Conservation (phyloP, 345 rosid genomes). For the Balakata baccata region DNA sequence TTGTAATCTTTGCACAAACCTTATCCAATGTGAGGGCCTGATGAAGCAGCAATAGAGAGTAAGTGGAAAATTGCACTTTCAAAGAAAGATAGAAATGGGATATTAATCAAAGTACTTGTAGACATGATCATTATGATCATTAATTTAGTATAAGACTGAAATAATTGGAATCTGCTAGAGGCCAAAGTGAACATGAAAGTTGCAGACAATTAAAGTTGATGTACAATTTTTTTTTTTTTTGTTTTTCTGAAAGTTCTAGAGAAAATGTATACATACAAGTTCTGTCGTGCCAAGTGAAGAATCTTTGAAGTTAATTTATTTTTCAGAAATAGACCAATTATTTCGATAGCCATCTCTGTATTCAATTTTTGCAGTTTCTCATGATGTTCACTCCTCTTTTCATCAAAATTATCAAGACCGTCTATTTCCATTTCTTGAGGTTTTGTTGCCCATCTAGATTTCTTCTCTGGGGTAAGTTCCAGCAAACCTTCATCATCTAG, state of each 20-base stretch:
- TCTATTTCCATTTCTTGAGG: constrained; percentile 69
- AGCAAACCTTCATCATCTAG: constrained; percentile 86
- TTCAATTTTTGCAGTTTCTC: constrained; percentile 53
- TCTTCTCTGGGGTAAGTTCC: constrained; percentile 60
- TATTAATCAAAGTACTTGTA: constrained; percentile 4
- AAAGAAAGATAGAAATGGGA: not conserved
- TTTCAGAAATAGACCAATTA: constrained; percentile 65
- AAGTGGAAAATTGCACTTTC: not conserved
- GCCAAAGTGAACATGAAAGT: not conserved
- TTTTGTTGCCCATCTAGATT: constrained; percentile 54
- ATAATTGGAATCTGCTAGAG: not conserved
- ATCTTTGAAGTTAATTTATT: constrained; percentile 69
- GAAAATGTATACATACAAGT: constrained; percentile 46
- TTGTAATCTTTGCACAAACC: constrained; percentile 54
- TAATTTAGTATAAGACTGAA: not conserved
- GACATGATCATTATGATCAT: not conserved
- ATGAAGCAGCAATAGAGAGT: not conserved
- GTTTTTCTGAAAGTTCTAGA: not conserved
- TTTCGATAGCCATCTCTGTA: constrained; percentile 73
- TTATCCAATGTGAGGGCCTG: constrained; percentile 77
- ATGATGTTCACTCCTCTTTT: constrained; percentile 48
- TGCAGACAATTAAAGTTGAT: not conserved
- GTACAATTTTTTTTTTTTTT: not conserved
- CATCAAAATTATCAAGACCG: constrained; percentile 40
- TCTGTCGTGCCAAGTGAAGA: constrained; percentile 65